Evolutionary conservation across 331 rosid species (phyloP).

Genomic region (Malus hybrid): DNA sequence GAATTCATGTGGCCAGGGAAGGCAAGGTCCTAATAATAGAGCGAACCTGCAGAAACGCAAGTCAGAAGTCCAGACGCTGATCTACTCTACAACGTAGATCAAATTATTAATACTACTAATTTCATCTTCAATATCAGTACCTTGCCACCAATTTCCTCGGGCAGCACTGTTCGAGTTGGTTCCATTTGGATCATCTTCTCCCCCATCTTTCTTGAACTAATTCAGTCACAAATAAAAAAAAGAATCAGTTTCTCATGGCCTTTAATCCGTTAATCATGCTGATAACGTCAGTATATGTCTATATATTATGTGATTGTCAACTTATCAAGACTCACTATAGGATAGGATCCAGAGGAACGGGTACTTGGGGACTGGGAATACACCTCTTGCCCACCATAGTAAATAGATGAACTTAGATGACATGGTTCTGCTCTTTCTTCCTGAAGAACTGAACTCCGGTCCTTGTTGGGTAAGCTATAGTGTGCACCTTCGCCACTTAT

Average conservation of each 20-base stretch:
- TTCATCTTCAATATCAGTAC: slow-evolving; percentile 10
- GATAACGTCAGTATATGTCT: background rate
- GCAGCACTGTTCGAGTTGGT: slow-evolving; percentile 30
- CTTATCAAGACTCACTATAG: slow-evolving; percentile 35
- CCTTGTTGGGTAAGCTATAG: slow-evolving; percentile 28
- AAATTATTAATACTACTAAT: background rate
- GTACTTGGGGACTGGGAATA: slow-evolving; percentile 35
- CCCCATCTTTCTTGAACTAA: slow-evolving; percentile 32
- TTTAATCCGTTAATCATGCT: background rate
- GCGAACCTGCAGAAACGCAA: slow-evolving; percentile 36
- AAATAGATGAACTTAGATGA: slow-evolving; percentile 48
- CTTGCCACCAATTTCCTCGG: slow-evolving; percentile 68
- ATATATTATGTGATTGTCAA: background rate
- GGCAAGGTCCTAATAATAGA: slow-evolving; percentile 39
- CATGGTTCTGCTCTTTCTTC: slow-evolving; percentile 51
- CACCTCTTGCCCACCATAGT: slow-evolving; percentile 51
- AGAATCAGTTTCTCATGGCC: slow-evolving; percentile 2
- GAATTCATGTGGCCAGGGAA: slow-evolving; percentile 18
- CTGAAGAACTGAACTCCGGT: slow-evolving; percentile 22
- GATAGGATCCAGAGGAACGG: slow-evolving; percentile 23
- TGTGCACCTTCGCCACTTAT: slow-evolving; percentile 16
- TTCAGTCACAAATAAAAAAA: background rate
- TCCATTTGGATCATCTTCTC: slow-evolving; percentile 44
- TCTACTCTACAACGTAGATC: background rate
- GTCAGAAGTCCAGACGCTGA: background rate